Base-by-base conservation (phyloP, 2,329 filamentous ascomycete species). In the Pseudocercospora pini-densiflorae region DNA sequence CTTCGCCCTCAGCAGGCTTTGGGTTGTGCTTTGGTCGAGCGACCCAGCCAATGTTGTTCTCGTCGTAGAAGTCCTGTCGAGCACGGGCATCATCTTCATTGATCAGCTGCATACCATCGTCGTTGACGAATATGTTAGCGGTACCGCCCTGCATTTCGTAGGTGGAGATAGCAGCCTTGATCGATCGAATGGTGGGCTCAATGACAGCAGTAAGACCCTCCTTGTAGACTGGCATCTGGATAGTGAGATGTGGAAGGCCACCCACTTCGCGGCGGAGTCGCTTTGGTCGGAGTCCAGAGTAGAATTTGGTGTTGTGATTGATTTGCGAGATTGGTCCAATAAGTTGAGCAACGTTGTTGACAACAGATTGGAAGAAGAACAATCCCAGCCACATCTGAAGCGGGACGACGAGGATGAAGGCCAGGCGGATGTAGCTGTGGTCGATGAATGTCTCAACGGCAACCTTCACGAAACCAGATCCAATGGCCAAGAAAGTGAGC, bases 41-140 rank as follows among this genome's bases (percentile, higher is more conserved):
- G 10, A 83, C 81, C 82, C 82, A 84, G 8, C 82, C 82, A 66
- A 84, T 83, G 69, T 79, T 80, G 73, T 84, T 78, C 68, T 84
- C 82, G 10, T 83, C 81, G 72, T 84, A 84, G 70, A 82, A 84
- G 58, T 83, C 81, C 62, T 82, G 80, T 19, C 81, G 76, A 23
- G 78, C 79, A 55, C 76, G 77, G 9, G 81, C 79, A n/a, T 82
- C 79, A 6, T 82, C 79, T 8, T 79, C 74, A 5, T 83, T 78
- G 16, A 90, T 80, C 36, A 89, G 77, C 74, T 90, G 88, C 84
- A 90, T 87, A 64, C 89, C 88, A 69, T 91, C 89, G 63, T 91
- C 89, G 69, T 90, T 90, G 74, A 90, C 79, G 72, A 90, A 89
- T 68, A 91, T 89, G 72, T 87, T 89, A 27, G 89, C 89, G 0